Evolutionary conservation across 1,284 basidiomycete genomes (phyloP).

Genomic region (Cryptococcus depauperatus): DNA sequence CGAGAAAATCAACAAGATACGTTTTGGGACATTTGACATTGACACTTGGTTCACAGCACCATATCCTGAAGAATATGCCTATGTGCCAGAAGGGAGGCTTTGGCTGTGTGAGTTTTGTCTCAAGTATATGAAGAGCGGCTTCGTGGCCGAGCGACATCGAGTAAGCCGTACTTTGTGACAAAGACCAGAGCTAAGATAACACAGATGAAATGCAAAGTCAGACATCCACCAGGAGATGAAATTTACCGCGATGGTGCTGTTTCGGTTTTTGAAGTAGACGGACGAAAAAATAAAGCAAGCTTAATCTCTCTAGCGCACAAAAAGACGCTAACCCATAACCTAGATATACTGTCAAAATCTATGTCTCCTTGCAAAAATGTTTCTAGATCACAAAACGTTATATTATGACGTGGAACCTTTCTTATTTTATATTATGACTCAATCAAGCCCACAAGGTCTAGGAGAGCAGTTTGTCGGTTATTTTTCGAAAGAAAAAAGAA

Average conservation of each 20-base stretch:
- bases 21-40: constrained; percentile 91
- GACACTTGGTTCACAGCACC: constrained; percentile 99
- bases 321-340: background rate
- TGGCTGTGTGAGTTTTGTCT: constrained; percentile 99
- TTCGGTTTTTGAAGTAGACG: constrained; percentile 96
- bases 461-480: constrained; percentile 96
- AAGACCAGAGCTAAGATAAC: constrained; percentile 3
- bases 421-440: constrained; percentile 95
- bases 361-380: constrained; percentile 98
- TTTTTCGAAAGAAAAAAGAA: constrained; percentile 98
- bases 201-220: constrained; percentile 86
- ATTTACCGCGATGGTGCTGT: constrained; percentile 86
- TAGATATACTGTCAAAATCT: constrained; percentile 98
- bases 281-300: constrained; percentile 84
- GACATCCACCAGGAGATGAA: constrained; percentile 95
- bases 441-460: constrained; percentile 74
- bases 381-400: constrained; percentile 97
- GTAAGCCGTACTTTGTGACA: constrained; percentile 48
- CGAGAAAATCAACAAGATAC: constrained; percentile 65
- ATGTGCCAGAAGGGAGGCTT: constrained; percentile 81
- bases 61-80: constrained; percentile 94
- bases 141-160: constrained; percentile 76
- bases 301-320: background rate
- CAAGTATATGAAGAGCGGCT: constrained; percentile 96
- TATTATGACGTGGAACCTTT: constrained; percentile 99